Evolutionary conservation across 2,329 filamentous ascomycete species (phyloP).

Genomic region (Colletotrichum endophyticum): DNA sequence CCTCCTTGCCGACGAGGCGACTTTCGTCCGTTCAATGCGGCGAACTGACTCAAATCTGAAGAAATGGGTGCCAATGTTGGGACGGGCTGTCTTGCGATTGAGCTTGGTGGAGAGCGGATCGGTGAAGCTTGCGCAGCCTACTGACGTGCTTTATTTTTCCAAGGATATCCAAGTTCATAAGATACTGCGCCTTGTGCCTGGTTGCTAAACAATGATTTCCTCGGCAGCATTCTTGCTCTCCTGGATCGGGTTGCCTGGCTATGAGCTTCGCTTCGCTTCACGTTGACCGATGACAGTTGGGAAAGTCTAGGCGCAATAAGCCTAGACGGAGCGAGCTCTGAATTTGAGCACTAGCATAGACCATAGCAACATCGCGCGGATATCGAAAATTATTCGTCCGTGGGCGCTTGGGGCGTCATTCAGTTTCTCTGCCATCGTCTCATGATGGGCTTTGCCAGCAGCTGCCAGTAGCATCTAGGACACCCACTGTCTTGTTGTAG

Average conservation of each 20-base stretch:
- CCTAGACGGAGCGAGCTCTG: not conserved
- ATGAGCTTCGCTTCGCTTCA: not conserved
- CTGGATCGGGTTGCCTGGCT: not conserved
- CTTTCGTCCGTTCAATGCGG: conserved; percentile 11
- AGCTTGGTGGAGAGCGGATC: not conserved
- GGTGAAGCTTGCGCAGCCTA: not conserved
- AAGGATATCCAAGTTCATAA: not conserved
- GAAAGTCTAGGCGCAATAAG: not conserved
- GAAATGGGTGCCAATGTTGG: not conserved
- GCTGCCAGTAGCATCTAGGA: conserved; percentile 5
- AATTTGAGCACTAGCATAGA: not conserved
- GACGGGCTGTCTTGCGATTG: not conserved
- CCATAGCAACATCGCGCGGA: not conserved
- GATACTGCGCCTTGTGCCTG: not conserved
- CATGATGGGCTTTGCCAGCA: not conserved
- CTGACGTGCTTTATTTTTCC: not conserved
- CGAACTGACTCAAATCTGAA: not conserved
- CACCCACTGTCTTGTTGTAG: not conserved
- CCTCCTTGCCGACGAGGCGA: not conserved
- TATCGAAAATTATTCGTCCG: not conserved
- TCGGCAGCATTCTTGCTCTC: not conserved
- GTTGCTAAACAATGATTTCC: not conserved
- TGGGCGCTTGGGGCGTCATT: not conserved
- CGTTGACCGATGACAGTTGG: not conserved
- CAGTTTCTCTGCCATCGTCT: not conserved